Conservation (phyloP, 2,329 filamentous ascomycete species). For the Diaporthe aspalathi region DNA sequence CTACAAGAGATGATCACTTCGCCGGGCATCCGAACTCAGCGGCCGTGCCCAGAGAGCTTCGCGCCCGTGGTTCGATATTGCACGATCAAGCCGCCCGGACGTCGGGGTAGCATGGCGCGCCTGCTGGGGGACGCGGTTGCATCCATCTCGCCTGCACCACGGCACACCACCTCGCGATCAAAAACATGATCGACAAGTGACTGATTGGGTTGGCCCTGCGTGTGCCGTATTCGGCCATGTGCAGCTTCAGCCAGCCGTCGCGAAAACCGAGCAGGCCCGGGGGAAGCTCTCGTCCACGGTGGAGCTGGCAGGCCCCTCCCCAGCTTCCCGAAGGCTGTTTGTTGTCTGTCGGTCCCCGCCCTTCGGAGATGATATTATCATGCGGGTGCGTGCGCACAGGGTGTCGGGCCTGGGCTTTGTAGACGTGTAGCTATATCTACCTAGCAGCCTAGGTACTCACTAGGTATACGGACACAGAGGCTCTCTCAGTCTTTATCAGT, state of each 20-base stretch:
- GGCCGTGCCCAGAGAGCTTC: conserved; percentile 3
- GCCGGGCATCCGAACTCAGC: conserved; percentile 18
- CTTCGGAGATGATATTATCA: conserved; percentile 29
- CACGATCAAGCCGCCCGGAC: conserved; percentile 7
- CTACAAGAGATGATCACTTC: neutral
- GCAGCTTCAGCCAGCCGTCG: neutral
- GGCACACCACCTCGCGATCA: neutral
- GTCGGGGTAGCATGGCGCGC: neutral
- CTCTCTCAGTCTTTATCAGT: neutral
- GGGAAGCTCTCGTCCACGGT: neutral
- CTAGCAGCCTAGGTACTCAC: too few relatives aligned
- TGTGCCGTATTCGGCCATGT: too few relatives aligned
- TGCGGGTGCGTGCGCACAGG: conserved; percentile 6
- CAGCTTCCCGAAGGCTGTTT: neutral
- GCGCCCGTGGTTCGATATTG: conserved; percentile 1
- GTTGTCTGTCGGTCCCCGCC: conserved; percentile 20
- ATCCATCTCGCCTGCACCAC: conserved; percentile 17
- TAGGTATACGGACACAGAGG: too few relatives aligned
- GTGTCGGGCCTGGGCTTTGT: neutral
- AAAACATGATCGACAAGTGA: too few relatives aligned
- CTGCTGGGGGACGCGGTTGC: conserved; percentile 7
- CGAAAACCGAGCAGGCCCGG: neutral
- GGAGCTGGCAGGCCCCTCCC: neutral
- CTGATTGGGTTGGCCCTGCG: too few relatives aligned
- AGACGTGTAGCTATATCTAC: neutral